These are phyloP conservation scores for Rhodomyrtus psidioides DNA, from an alignment of 441 rosid genomes.

Conservation along the genomic window DNA sequence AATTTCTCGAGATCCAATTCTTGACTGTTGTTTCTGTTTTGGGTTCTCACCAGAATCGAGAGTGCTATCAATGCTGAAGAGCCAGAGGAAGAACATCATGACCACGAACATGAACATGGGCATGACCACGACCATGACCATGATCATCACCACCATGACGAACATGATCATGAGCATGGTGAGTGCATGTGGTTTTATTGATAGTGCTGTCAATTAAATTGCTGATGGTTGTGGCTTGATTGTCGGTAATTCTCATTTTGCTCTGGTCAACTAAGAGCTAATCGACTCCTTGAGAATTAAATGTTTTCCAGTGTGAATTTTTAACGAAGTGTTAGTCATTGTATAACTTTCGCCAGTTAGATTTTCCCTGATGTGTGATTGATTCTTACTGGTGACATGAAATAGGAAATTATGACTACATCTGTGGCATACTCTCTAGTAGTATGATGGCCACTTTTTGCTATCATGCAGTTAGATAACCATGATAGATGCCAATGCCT, in stretches of 20 bases:
- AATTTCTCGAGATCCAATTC: background rate
- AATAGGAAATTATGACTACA: background rate
- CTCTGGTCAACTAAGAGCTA: background rate
- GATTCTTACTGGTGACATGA: background rate
- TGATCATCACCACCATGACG: constrained; percentile 25
- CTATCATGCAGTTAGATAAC: background rate
- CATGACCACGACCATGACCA: constrained; percentile 32
- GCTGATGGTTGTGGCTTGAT: background rate
- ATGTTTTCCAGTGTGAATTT: background rate
- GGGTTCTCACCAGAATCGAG: constrained; percentile 56
- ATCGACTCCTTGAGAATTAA: background rate
- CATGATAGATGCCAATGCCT: background rate
- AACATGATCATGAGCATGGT: constrained; percentile 58
- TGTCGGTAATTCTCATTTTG: background rate
- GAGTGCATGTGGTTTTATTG: background rate
- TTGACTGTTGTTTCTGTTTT: background rate
- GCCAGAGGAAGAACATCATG: constrained; percentile 35
- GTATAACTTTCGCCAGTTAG: background rate
- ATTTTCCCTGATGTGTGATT: background rate
- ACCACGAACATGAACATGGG: constrained; percentile 9
- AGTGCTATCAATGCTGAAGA: constrained; percentile 55
- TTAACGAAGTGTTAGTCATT: background rate
- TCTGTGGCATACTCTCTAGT: background rate
- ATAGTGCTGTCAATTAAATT: background rate
- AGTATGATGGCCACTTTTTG: background rate